Conservation (phyloP, 345 rosid species). For the Litchi chinensis region DNA sequence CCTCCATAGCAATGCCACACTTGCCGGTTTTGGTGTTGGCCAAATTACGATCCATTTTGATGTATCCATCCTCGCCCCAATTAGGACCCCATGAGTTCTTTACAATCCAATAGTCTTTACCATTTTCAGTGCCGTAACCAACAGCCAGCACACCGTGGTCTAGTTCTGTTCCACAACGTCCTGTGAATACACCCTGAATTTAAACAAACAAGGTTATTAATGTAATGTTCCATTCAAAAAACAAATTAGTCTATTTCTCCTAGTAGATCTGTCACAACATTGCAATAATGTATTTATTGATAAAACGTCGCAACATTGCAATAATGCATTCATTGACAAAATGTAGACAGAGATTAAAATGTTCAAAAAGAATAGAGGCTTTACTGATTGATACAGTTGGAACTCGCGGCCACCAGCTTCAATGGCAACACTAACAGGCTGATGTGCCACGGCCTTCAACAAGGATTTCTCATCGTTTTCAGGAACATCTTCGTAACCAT, state of each 20-base stretch:
- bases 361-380: background rate
- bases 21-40: slow-evolving; percentile 43
- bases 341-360: background rate
- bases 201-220: background rate
- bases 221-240: background rate
- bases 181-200: slow-evolving; percentile 62
- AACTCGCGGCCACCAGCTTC: slow-evolving; percentile 71
- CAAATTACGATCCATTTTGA: slow-evolving; percentile 66
- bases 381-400: slow-evolving; percentile 68
- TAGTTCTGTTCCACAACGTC: slow-evolving; percentile 50
- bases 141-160: slow-evolving; percentile 71
- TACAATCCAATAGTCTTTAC: slow-evolving; percentile 59
- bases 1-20: slow-evolving; percentile 80
- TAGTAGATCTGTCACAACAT: too few species aligned
- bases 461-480: slow-evolving; percentile 61
- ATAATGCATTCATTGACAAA: background rate
- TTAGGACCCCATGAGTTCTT: slow-evolving; percentile 81
- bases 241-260: background rate
- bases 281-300: background rate
- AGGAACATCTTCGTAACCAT: slow-evolving; percentile 72
- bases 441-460: slow-evolving; percentile 71
- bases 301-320: background rate
- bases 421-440: slow-evolving; percentile 75
- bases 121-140: slow-evolving; percentile 61
- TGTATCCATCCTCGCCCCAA: slow-evolving; percentile 86